Evolutionary conservation across 73 alveolate species (phyloP).

Genomic region (Symbiodinium natans): DNA sequence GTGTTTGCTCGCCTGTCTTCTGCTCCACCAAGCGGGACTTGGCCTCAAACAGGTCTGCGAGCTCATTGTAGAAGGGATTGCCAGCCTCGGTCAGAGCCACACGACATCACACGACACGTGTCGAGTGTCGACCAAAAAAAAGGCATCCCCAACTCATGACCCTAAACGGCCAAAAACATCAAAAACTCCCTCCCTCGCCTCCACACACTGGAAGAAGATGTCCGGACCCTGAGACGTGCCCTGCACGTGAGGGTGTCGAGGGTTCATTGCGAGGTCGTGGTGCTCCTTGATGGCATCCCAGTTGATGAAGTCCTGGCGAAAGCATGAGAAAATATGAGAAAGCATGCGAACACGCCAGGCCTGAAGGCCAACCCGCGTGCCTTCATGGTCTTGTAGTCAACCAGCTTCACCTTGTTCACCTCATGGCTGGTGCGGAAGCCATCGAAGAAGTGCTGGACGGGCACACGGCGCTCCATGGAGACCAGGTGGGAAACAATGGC

Average conservation of each 20-base stretch:
- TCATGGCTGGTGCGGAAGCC: slow-evolving; percentile 93
- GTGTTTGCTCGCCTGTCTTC: slow-evolving; percentile 49
- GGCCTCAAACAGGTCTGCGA: slow-evolving; percentile 68
- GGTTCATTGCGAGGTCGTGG: slow-evolving; percentile 86
- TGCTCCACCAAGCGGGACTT: slow-evolving; percentile 64
- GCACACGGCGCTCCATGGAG: slow-evolving; percentile 64
- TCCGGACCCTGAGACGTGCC: slow-evolving; percentile 93
- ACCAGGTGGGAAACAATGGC: slow-evolving; percentile 66
- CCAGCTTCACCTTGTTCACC: slow-evolving; percentile 63
- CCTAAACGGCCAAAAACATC: no score
- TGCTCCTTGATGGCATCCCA: slow-evolving; percentile 75
- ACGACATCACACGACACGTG: not conserved
- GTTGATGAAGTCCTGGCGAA: slow-evolving; percentile 29
- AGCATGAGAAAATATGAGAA: not conserved
- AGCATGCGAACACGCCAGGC: not conserved
- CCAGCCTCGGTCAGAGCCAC: slow-evolving; percentile 24
- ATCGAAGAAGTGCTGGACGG: slow-evolving; percentile 90
- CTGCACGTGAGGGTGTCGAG: slow-evolving; percentile 78
- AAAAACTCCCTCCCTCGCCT: slow-evolving; percentile 3
- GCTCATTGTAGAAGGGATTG: slow-evolving; percentile 61
- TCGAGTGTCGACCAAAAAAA: not conserved
- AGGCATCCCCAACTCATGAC: not conserved
- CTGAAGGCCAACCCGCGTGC: no score
- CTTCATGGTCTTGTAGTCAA: slow-evolving; percentile 68
- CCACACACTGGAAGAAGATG: slow-evolving; percentile 93